Conservation (phyloP, 257 asterid genomes). For the Nicotiana tabacum region DNA sequence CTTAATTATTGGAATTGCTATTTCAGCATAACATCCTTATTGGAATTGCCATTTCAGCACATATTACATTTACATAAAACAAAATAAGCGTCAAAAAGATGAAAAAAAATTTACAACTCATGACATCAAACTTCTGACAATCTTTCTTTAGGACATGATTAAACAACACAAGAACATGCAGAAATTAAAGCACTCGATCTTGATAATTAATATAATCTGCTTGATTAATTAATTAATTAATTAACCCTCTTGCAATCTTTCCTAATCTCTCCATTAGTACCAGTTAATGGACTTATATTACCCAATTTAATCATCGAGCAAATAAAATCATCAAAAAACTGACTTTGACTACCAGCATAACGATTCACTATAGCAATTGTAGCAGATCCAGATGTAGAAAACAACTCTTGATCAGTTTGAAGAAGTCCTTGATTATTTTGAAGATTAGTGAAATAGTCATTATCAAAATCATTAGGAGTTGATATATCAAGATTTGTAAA, state of each 20-base stretch:
- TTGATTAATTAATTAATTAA: neutral
- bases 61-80: neutral
- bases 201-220: neutral
- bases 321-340: conserved; percentile 56
- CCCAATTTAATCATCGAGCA: conserved; percentile 73
- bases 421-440: conserved; percentile 52
- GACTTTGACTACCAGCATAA: conserved; percentile 30
- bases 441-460: conserved; percentile 55
- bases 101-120: neutral
- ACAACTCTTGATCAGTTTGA: conserved; percentile 54
- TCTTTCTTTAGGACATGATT: neutral
- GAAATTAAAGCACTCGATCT: neutral
- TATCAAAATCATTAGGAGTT: conserved; percentile 60
- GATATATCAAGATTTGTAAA: conserved; percentile 50
- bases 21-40: neutral
- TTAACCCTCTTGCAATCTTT: conserved; percentile 61
- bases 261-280: conserved; percentile 57
- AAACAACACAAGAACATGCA: neutral
- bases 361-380: conserved; percentile 41
- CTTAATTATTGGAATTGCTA: neutral
- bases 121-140: neutral
- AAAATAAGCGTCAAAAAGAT: neutral
- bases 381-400: conserved; percentile 35
- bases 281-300: conserved; percentile 47
- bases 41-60: neutral